Conservation (phyloP, 2,329 filamentous ascomycete genomes). For the Blumeria hordei region DNA sequence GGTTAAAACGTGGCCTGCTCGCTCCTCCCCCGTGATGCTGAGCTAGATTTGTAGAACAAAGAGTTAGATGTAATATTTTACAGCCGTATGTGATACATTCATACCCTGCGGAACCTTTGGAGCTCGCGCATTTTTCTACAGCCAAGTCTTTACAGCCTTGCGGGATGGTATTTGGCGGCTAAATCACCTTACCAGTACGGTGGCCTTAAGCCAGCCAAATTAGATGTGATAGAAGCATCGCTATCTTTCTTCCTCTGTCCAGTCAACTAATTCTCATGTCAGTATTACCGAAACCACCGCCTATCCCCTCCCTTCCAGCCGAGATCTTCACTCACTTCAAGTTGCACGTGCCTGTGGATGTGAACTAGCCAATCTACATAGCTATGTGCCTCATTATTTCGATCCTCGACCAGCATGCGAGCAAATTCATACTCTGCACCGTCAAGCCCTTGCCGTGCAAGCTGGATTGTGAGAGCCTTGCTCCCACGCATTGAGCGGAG, state of each 20-base stretch:
- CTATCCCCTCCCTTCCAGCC: not conserved
- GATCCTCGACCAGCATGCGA: constrained; percentile 68
- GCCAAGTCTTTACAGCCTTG: too few relatives aligned
- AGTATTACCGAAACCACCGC: not conserved
- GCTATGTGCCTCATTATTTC: constrained; percentile 92
- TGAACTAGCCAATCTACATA: constrained; percentile 98
- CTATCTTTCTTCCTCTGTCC: constrained; percentile 48
- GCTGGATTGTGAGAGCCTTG: constrained; percentile 70
- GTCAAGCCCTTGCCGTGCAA: constrained; percentile 79
- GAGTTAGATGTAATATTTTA: too few relatives aligned
- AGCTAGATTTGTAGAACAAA: too few relatives aligned
- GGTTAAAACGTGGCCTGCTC: too few relatives aligned
- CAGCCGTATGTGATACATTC: too few relatives aligned
- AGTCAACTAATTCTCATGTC: constrained; percentile 23
- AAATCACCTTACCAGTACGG: constrained; percentile 26
- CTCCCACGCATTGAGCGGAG: constrained; percentile 56
- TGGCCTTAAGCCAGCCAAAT: constrained; percentile 33
- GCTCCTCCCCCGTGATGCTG: too few relatives aligned
- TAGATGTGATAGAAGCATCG: constrained; percentile 24
- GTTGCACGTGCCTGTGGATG: constrained; percentile 74
- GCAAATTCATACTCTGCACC: constrained; percentile 96
- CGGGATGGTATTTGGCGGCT: too few relatives aligned
- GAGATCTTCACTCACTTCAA: constrained; percentile 37
- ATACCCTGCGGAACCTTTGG: too few relatives aligned
- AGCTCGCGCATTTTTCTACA: too few relatives aligned